Evolutionary conservation across 768 basidiomycete genomes (phyloP), one percentile per base, ranked within the genome.

Genomic region (Gloeostereum incarnatum): DNA sequence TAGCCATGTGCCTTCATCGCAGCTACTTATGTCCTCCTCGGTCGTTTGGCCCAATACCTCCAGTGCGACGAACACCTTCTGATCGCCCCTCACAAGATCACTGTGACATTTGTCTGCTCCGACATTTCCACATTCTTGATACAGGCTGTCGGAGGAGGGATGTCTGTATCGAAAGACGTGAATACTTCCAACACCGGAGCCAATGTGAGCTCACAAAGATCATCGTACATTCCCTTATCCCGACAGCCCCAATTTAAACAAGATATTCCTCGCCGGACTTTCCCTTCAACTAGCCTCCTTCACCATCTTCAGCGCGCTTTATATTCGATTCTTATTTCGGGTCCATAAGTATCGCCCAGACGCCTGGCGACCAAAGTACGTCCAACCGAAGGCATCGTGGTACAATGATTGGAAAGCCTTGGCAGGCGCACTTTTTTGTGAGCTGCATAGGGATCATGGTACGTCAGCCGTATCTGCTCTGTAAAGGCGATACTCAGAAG

Each of bases 361-460:
- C 9, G 50, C 57, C 1, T 79, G 71, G 69, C 44, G 45, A 3
- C 49, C 49, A 36, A 65, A 71, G 47, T 44, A 42, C 3, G 52
- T 29, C 14, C 54, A 59, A 43, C 47, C 51, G 23, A n/a, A n/a
- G n/a, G n/a, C n/a, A n/a, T n/a, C n/a, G n/a, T 78, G 73, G 78
- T 62, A 68, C 46, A 52, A 56, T 6, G 72, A 79, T 47, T 83
- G 81, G 81, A 64, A 71, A 9, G 49, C 69, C 4, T 56, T 86
- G n/a, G 68, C 68, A 13, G 53, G 39, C 5, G 71, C 69, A 3
- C 49, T 82, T 41, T n/a, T 43, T 58, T 10, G 31, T 79, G 35
- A 81, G 78, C 49, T 80, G 75, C 41, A 45, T 75, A 18, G 76
- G 80, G 7, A 76, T 85, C 43, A 51, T 82, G 41, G 80, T 83